A percentile compares a stretch with the other conserved stretches of the same genome.
Evolutionary conservation across 345 rosid genomes (phyloP).

Genomic region (Geranium rotundifolium): DNA sequence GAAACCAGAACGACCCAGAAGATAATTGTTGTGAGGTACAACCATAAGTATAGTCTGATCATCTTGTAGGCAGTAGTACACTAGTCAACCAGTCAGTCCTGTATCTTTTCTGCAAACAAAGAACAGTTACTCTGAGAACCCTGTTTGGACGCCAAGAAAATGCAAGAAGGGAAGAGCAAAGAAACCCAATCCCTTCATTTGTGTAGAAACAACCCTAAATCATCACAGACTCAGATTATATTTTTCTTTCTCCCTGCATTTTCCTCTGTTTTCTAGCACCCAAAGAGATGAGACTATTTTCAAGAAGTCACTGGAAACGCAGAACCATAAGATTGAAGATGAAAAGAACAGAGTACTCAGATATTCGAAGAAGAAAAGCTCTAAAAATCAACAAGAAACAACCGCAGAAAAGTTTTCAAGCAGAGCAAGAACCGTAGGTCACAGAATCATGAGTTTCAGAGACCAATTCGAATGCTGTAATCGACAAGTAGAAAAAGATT

Average conservation of each 20-base stretch:
- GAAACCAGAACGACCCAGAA: constrained; percentile 26
- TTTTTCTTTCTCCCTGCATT: too few relatives aligned
- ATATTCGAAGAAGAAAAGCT: too few relatives aligned
- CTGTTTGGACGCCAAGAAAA: not conserved
- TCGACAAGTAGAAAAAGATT: too few relatives aligned
- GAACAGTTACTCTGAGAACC: not conserved
- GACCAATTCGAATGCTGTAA: too few relatives aligned
- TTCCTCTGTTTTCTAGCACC: too few relatives aligned
- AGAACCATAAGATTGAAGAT: not conserved
- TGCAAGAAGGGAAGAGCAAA: not conserved
- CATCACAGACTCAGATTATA: too few relatives aligned
- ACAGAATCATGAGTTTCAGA: too few relatives aligned
- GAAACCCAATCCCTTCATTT: not conserved
- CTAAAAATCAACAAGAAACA: too few relatives aligned
- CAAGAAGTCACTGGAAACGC: not conserved
- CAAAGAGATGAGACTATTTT: too few relatives aligned
- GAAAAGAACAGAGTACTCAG: not conserved
- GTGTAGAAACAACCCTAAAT: too few relatives aligned
- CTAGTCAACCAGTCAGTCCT: not conserved
- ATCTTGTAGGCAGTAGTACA: constrained; percentile 14
- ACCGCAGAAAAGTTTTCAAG: too few relatives aligned
- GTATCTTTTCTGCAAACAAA: not conserved
- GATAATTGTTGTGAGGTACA: constrained; percentile 13
- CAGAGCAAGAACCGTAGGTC: too few relatives aligned
- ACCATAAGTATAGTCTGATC: constrained; percentile 13